Evolutionary conservation across 2,329 filamentous ascomycete species (phyloP).

Genomic region (Neocucurbitaria cava): DNA sequence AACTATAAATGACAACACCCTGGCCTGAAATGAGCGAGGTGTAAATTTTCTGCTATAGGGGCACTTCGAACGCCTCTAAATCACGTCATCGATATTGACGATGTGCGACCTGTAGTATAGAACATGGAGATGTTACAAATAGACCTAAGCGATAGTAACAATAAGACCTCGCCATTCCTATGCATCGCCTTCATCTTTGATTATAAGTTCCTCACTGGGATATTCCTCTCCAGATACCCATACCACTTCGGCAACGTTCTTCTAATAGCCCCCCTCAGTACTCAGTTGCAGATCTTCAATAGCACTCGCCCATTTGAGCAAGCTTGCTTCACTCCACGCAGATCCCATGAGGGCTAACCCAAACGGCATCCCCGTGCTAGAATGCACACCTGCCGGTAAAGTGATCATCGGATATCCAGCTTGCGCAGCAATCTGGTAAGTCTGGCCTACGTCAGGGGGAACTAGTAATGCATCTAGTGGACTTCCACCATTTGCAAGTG

Average conservation of each 20-base stretch:
- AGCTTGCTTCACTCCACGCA: conserved; percentile 64
- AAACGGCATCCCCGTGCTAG: conserved; percentile 54
- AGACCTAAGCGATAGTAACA: too few species aligned
- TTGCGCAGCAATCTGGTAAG: conserved; percentile 74
- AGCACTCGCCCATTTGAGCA: conserved; percentile 66
- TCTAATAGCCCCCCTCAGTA: conserved; percentile 19
- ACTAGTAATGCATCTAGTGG: conserved; percentile 70
- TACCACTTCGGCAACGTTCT: conserved; percentile 47
- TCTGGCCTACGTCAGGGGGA: conserved; percentile 71
- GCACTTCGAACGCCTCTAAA: too few species aligned
- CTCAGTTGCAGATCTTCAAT: conserved; percentile 50
- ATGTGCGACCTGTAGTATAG: too few species aligned
- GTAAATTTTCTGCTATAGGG: too few species aligned
- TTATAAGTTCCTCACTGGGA: conserved; percentile 42
- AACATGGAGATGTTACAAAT: too few species aligned
- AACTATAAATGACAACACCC: not conserved
- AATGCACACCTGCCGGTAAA: conserved; percentile 66
- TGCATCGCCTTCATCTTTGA: not conserved
- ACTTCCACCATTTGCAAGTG: conserved; percentile 57
- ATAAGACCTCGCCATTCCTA: not conserved
- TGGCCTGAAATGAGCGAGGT: too few species aligned
- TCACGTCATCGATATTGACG: too few species aligned
- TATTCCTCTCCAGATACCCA: conserved; percentile 48
- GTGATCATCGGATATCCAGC: conserved; percentile 78
- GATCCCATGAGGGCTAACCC: conserved; percentile 61